Evolutionary conservation across 345 rosid genomes (phyloP), one percentile per base, ranked within the genome.

Genomic region (Trapa bicornis): DNA sequence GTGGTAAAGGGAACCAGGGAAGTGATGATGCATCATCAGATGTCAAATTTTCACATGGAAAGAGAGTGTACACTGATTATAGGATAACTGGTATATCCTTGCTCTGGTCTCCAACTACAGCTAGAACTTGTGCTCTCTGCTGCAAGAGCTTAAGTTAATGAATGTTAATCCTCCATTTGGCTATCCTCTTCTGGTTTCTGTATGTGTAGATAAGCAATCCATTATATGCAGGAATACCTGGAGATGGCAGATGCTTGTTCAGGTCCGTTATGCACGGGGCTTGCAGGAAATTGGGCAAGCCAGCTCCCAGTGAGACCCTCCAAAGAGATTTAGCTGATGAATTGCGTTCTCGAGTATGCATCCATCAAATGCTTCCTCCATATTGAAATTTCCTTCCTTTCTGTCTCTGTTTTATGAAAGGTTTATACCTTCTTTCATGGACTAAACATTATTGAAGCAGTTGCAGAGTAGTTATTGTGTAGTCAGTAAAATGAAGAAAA

Each of bases 211-310:
- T 63, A 64, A 67, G 58, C 61, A 47, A 47, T 72, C 42, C 47
- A 37, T 71, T 29, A 12, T 63, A 10, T 83, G 69, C 81, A 91
- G 99, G 96, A 71, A 85, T 94, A 66, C 99, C 97, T 50, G 97
- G 99, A 60, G 97, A 94, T 80, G 99, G 99, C 33, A 81, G 99
- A 65, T 94, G 99, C 68, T 79, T 94, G 86, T 94, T 94, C 72
- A 92, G 99, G 33, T 87, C 99, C 45, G 92, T 94, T 64, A 89
- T 85, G 73, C 96, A 90, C 35, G 99, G 87, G 17, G 88, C 91
- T 73, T 88, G 92, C 79, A 66, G 89, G 73, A 76, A 80, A 47
- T 80, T 83, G 65, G 96, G 97, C 50, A 84, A 82, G 74, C 68
- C 73, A 15, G 78, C 92, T 72, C 99, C 97, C 29, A 76, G 67